Evolutionary conservation across 2,329 filamentous ascomycete species (phyloP).

Genomic region (Fusarium sp.): DNA sequence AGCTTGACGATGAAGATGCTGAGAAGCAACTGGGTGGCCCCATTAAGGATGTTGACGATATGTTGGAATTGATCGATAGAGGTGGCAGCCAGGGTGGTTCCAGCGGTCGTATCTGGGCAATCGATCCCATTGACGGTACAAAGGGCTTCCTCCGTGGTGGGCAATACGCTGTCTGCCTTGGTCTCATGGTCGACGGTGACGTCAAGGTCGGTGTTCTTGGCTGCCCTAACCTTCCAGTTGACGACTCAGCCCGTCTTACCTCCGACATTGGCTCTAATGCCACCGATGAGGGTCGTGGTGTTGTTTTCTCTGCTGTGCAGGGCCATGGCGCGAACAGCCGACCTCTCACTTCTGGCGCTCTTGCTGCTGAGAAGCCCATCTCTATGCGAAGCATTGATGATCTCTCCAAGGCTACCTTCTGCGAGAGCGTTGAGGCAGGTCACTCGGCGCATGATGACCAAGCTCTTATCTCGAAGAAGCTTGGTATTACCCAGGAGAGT

Average conservation of each 20-base stretch:
- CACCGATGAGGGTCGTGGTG: slow-evolving; percentile 80
- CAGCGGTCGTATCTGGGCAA: slow-evolving; percentile 88
- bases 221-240: slow-evolving; percentile 93
- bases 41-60: slow-evolving; percentile 70
- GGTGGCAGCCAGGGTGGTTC: slow-evolving; percentile 77
- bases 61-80: slow-evolving; percentile 74
- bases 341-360: slow-evolving; percentile 66
- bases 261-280: slow-evolving; percentile 79
- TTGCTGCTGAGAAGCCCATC: slow-evolving; percentile 71
- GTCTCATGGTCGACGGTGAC: slow-evolving; percentile 89
- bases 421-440: slow-evolving; percentile 93
- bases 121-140: slow-evolving; percentile 97
- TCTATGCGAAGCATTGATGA: slow-evolving; percentile 81
- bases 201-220: slow-evolving; percentile 95
- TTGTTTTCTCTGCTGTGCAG: slow-evolving; percentile 85
- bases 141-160: slow-evolving; percentile 96
- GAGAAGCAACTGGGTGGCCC: slow-evolving; percentile 77
- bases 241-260: slow-evolving; percentile 71
- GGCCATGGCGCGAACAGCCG: slow-evolving; percentile 85
- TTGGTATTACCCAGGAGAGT: slow-evolving; percentile 89
- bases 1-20: slow-evolving; percentile 66
- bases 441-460: slow-evolving; percentile 93
- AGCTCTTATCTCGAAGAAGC: slow-evolving; percentile 78
- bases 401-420: slow-evolving; percentile 87
- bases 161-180: slow-evolving; percentile 96